Evolutionary conservation across 148 eudicot genomes (phyloP).

Genomic region (Chenopodium berlandieri): DNA sequence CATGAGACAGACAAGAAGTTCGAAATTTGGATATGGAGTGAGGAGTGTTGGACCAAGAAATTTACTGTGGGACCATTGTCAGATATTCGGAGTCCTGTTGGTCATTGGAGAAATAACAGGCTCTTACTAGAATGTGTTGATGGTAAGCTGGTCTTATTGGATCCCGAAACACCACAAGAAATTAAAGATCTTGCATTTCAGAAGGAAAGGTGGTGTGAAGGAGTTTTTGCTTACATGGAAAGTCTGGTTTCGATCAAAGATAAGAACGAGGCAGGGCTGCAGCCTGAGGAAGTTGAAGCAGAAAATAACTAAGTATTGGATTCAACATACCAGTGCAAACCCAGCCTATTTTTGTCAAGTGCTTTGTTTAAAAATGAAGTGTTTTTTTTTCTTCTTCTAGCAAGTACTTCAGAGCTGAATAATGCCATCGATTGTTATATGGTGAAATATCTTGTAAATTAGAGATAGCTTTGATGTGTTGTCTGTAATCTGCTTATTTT

Average conservation of each 20-base stretch:
- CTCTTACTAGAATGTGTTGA: slow-evolving; percentile 1
- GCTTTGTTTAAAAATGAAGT: neutral
- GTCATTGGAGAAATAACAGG: slow-evolving; percentile 16
- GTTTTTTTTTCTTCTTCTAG: neutral
- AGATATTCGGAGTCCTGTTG: neutral
- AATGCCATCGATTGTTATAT: neutral
- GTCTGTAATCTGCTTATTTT: neutral
- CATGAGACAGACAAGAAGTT: slow-evolving; percentile 5
- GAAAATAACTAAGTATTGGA: neutral
- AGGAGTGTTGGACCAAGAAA: slow-evolving; percentile 15
- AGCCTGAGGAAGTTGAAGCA: slow-evolving; percentile 1
- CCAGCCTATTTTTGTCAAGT: neutral
- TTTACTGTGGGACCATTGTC: neutral
- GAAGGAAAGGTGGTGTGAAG: slow-evolving; percentile 15
- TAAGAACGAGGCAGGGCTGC: neutral
- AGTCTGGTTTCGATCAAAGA: slow-evolving; percentile 19
- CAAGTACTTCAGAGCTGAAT: neutral
- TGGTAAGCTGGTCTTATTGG: slow-evolving; percentile 12
- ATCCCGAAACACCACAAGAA: neutral
- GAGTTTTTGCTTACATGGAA: slow-evolving; percentile 24
- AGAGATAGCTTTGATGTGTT: neutral
- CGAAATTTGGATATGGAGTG: slow-evolving; percentile 13
- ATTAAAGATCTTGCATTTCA: slow-evolving; percentile 10
- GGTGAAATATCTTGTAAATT: neutral
- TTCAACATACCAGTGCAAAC: neutral